These are phyloP conservation scores for Austroboletus niveus DNA, from an alignment of 1,284 basidiomycete species.

Conservation along the genomic window DNA sequence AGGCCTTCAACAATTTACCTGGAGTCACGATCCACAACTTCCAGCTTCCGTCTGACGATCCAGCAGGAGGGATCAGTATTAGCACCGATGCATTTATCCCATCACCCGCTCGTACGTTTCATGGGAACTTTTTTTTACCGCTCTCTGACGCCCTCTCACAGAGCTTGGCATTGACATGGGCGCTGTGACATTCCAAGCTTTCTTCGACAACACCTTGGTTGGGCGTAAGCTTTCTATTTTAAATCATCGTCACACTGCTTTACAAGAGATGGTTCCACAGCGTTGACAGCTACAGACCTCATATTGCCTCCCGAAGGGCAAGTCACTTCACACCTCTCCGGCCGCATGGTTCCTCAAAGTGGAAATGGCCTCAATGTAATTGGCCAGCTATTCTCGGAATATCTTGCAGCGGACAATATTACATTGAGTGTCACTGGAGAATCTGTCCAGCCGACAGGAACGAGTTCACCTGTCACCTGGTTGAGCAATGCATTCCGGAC, in stretches of 20 bases:
- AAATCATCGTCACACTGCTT: background rate
- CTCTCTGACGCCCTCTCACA: constrained; percentile 21
- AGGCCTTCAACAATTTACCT: constrained; percentile 70
- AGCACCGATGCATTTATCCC: constrained; percentile 67
- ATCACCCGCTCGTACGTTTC: constrained; percentile 58
- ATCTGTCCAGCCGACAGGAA: constrained; percentile 59
- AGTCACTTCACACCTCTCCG: constrained; percentile 55
- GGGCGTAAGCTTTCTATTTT: constrained; percentile 47
- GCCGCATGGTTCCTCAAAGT: constrained; percentile 62
- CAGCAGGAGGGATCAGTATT: constrained; percentile 69
- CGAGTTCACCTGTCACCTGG: constrained; percentile 57
- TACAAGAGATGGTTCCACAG: constrained; percentile 30
- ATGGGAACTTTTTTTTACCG: background rate
- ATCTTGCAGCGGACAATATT: constrained; percentile 64
- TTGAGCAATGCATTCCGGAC: constrained; percentile 70
- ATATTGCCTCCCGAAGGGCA: constrained; percentile 51
- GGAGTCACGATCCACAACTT: constrained; percentile 73
- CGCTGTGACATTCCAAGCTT: constrained; percentile 62
- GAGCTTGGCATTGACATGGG: constrained; percentile 76
- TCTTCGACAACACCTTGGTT: constrained; percentile 52
- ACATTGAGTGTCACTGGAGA: constrained; percentile 61
- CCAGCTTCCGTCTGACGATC: constrained; percentile 60
- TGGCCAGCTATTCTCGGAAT: constrained; percentile 67
- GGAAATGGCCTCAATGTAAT: constrained; percentile 53
- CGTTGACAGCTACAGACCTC: constrained; percentile 50